Base-by-base conservation (phyloP, 2,329 filamentous ascomycete genomes). In the Hypoxylon sp. region DNA sequence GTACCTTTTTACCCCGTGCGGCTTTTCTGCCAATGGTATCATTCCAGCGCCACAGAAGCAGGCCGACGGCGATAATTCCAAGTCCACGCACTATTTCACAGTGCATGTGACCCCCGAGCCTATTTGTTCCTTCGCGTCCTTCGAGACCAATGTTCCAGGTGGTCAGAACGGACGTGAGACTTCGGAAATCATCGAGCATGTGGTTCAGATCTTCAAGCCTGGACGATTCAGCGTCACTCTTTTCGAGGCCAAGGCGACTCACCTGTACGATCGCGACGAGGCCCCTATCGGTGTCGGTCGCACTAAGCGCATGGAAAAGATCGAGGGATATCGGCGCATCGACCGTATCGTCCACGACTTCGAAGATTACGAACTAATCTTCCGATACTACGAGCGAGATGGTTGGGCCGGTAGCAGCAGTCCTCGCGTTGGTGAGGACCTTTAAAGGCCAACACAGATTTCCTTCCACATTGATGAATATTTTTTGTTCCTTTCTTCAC, bases 41-140 rank as follows among this genome's bases (percentile, higher is more conserved):
- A 87, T 99, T 43, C 95, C 95, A 6, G 89, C 93, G 50, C 89
- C 92, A 0, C 81, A 85, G 13, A 81, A 83, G 54, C 80, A 80
- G 32, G 82, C 73, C 34, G 71, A 66, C 3, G 68, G 80, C 76
- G 79, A 83, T 62, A 74, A 76, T 51, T 78, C 79, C 63, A 83
- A 82, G 54, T 81, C 85, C 3, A 90, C 87, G 41, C 93, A 98
- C 80, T 99, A 99, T 81, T 99, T 97, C 80, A 99, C 94, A 0
- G 95, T 99, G 22, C 95, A 99, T 75, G 95, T 99, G 69, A 99
- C 95, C 0, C 95, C 95, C 0, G 95, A 99, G 83, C 93, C 94
- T 13, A 89, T 97, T 73, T 99, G 94, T 83, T 97, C 94, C 4
- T 99, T 97, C 77, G 95, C 95, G 34, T 97, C 93, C 1, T 99